Evolutionary conservation across 1,139 yeast species (phyloP), one percentile per base, ranked within the genome.

Genomic region (Groenewaldozyma auringiensis): DNA sequence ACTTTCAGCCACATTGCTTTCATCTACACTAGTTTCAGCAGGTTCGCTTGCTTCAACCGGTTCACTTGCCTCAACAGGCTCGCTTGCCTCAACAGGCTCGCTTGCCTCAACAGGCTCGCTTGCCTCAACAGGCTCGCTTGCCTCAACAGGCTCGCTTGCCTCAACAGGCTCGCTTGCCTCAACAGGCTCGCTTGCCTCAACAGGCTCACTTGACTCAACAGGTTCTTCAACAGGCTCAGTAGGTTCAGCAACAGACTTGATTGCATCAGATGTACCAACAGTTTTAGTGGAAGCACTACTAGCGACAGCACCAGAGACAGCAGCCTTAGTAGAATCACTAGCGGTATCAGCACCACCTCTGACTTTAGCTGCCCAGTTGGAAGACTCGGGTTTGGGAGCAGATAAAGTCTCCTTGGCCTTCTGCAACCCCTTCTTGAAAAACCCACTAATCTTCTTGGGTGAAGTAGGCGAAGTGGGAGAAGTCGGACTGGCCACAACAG

Each of bases 341-440:
- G 39, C 16, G 16, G 13, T 18, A 9, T 41, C 43, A 17, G 27
- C 13, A 9, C 13, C n/a, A 13, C 34, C 27, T 41, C 44, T 27
- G 29, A n/a, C 6, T n/a, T 17, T 36, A 13, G 14, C 6, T 6
- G 17, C 37, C 20, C 37, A 14, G 13, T 17, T 14, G 37, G 37
- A 17, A 8, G 18, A n/a, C 6, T 17, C 17, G 14, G 37, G 20
- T 14, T 33, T 33, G 11, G 29, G 29, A 25, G 9, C 11, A 11
- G 29, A 25, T 25, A 25, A 25, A 25, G 9, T 22, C 25, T 38
- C 42, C 27, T 43, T 40, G 20, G 47, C 47, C 47, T 41, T 44
- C 13, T 37, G 14, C 18, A 27, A 29, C 17, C 42, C 43, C 35
- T 43, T 47, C 45, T 43, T 47, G 40, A 47, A 41, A 43, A 45